Conservation (phyloP, 129 eudicot genomes). For the Lactuca sativa region DNA sequence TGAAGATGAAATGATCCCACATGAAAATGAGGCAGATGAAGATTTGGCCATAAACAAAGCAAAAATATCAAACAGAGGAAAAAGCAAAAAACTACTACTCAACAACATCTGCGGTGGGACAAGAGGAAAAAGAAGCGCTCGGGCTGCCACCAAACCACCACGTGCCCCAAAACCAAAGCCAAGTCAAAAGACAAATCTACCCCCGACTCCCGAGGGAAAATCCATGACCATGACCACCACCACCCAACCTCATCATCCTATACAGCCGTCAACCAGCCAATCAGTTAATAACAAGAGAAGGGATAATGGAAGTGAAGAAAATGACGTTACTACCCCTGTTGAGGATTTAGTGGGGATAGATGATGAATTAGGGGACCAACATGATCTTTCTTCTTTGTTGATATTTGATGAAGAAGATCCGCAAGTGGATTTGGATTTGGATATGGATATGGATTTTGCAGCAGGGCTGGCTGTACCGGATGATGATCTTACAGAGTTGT, state of each 20-base stretch:
- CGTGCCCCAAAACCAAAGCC: constrained; percentile 64
- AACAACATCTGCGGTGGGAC: constrained; percentile 57
- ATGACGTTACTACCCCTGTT: constrained; percentile 26
- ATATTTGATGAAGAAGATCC: constrained; percentile 59
- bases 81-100: constrained; percentile 68
- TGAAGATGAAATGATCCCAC: constrained; percentile 56
- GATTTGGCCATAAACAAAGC: constrained; percentile 60
- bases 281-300: constrained; percentile 15
- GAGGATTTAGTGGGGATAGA: constrained; percentile 57
- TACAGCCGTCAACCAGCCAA: constrained; percentile 32
- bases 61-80: constrained; percentile 58
- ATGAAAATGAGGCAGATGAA: constrained; percentile 55
- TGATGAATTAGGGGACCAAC: constrained; percentile 47
- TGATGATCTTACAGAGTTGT: constrained; percentile 77
- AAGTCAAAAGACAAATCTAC: constrained; percentile 63
- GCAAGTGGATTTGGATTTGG: neutral
- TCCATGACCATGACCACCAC: constrained; percentile 21
- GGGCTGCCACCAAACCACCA: constrained; percentile 48
- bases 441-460: constrained; percentile 47
- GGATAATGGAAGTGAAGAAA: constrained; percentile 28
- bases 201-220: constrained; percentile 39
- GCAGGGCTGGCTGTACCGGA: constrained; percentile 75
- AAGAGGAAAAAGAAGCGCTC: constrained; percentile 59
- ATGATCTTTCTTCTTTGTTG: constrained; percentile 62
- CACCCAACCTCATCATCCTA: constrained; percentile 40